Evolutionary conservation across 139 green algal genomes (phyloP), one percentile per base, ranked within the genome.

Genomic region (Eudorina sp.): DNA sequence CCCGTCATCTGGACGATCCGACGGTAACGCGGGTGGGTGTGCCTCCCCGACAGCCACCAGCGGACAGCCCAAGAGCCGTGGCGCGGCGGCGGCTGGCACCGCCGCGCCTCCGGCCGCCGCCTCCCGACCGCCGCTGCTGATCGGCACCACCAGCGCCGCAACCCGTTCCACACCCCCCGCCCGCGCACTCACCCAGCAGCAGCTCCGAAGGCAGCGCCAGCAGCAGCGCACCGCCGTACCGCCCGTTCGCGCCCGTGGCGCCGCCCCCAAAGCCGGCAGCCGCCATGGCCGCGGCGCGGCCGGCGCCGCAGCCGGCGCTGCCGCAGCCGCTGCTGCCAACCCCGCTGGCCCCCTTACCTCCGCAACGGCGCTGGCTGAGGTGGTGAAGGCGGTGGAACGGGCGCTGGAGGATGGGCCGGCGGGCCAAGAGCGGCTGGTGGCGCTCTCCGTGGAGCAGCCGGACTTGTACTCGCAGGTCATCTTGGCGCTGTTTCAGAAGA

Each of bases 61-160:
- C 68, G 3, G 36, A 53, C 21, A 79, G 13, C 25, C 70, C 38
- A 79, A 21, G 23, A 53, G 73, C 73, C 45, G 25, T 21, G 46
- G 4, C 1, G 73, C 73, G 25, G 7, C 75, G 31, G 29, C 46
- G 6, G 60, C 80, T 9, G 23, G n/a, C 23, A 5, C 62, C 31
- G 40, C 58, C 21, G 40, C 80, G 14, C 18, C 60, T n/a, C 34
- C 58, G 7, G 16, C 80, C 36, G 40, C 29, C 1, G 55, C 60
- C 13, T 55, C 51, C 62, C 16, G 23, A 43, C 60, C 80, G 0
- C 13, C n/a, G 6, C 31, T 53, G 5, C 45, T 51, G 13, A 78
- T 87, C 46, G 81, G 81, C 64, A 87, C 81, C 45, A 87, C 81
- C 81, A 68, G 31, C 46, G 81, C 81, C 23, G 81, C 81, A 5